phyloP scores from a whole-genome alignment of 2,329 filamentous ascomycete species.

The Gnomoniopsis sp. region DNA sequence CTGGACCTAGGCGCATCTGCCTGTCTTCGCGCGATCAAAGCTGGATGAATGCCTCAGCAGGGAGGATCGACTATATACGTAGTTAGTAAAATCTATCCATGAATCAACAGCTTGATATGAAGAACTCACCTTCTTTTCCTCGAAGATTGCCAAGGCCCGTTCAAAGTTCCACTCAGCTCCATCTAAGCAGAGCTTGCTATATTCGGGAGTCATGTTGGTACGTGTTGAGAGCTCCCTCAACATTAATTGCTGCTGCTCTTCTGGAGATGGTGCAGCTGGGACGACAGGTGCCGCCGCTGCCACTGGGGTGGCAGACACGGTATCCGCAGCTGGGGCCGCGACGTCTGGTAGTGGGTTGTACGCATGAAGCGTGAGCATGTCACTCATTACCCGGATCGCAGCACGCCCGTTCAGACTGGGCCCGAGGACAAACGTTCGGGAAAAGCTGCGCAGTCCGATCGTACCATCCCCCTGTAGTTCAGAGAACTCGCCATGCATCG shows the following conservation, averaged over 20 bases:
- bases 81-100: slow-evolving; percentile 15
- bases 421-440: slow-evolving; percentile 75
- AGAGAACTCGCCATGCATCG: slow-evolving; percentile 80
- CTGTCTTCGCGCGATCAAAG: background rate
- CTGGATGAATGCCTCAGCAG: slow-evolving; percentile 14
- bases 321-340: slow-evolving; percentile 26
- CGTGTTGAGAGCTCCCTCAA: slow-evolving; percentile 71
- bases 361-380: slow-evolving; percentile 71
- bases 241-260: slow-evolving; percentile 63
- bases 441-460: slow-evolving; percentile 71
- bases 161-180: slow-evolving; percentile 79
- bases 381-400: slow-evolving; percentile 71
- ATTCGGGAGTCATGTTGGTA: slow-evolving; percentile 77
- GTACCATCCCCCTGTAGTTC: slow-evolving; percentile 60
- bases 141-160: slow-evolving; percentile 70
- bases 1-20: background rate
- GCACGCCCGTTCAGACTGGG: slow-evolving; percentile 65
- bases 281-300: slow-evolving; percentile 15
- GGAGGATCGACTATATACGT: slow-evolving; percentile 8
- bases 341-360: slow-evolving; percentile 52
- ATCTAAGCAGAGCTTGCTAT: slow-evolving; percentile 75
- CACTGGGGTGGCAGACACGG: slow-evolving; percentile 23
- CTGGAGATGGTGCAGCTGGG: slow-evolving; percentile 27
- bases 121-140: slow-evolving; percentile 64
- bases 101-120: slow-evolving; percentile 14